phyloP scores from a whole-genome alignment of 306 rosid genomes.

The Heteromeles arbutifolia region DNA sequence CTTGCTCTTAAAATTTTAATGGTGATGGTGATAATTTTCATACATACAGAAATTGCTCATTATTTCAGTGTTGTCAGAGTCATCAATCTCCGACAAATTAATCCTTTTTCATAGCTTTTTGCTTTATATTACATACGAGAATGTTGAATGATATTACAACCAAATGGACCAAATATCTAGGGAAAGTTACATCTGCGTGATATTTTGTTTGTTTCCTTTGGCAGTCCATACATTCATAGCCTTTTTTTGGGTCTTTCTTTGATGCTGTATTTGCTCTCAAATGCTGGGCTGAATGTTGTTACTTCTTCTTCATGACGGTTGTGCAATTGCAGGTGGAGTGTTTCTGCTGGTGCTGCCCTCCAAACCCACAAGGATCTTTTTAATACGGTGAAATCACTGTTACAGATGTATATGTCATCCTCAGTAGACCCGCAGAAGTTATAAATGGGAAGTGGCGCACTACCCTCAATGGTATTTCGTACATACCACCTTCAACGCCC shows the following conservation, averaged over 20 bases:
- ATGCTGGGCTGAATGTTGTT: slow-evolving; percentile 6
- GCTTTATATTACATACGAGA: neutral
- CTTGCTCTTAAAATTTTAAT: neutral
- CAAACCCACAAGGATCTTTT: slow-evolving; percentile 84
- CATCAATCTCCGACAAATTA: neutral
- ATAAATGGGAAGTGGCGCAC: slow-evolving; percentile 71
- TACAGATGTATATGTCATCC: slow-evolving; percentile 60
- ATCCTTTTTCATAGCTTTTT: neutral
- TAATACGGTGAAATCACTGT: slow-evolving; percentile 64
- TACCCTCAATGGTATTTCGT: slow-evolving; percentile 79
- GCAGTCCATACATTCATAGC: neutral
- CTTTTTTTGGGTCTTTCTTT: neutral
- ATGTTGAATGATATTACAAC: neutral
- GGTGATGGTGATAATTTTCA: neutral
- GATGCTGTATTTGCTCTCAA: neutral
- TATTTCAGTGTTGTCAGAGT: neutral
- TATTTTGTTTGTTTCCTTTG: neutral
- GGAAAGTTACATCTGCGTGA: neutral
- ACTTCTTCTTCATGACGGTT: slow-evolving; percentile 6
- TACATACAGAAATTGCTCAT: neutral
- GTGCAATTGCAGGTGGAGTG: slow-evolving; percentile 53
- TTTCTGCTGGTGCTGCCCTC: slow-evolving; percentile 82
- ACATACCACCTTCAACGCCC: slow-evolving; percentile 76
- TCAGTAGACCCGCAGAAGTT: slow-evolving; percentile 68
- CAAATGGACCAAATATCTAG: neutral